Evolutionary conservation across 2,329 filamentous ascomycete species (phyloP), one percentile per base, ranked within the genome.

Genomic region (Trichophyton benhamiae): DNA sequence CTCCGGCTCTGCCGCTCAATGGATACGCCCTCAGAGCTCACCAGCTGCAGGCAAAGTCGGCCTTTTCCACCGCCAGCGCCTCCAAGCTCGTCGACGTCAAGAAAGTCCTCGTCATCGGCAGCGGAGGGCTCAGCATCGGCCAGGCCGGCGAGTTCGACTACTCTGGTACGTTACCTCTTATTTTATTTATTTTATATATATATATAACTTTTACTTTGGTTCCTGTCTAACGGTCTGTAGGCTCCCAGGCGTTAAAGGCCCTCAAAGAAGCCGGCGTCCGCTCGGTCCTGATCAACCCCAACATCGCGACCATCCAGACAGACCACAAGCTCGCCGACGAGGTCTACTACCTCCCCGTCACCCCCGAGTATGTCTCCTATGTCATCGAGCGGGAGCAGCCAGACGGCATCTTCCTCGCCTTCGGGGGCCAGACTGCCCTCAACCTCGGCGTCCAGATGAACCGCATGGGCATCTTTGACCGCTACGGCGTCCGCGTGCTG

Each of bases 91-190:
- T 96, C 58, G 84, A 96, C 73, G 91, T 97, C 66, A 95, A 95
- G 80, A 97, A 97, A 80, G 92, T 97, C 59, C 80, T 97, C 65
- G 91, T 97, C 68, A 96, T 97, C 79, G 92, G 92, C 63, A 91
- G 87, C 78, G 92, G 92, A 79, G 92, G 92, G 76, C 82, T 97
- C 68, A 90, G 89, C 74, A 97, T 97, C 83, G 92, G 92, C 66
- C 92, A 97, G 78, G 92, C 92, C 66, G 92, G 92, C 79, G 92
- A 97, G 79, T 97, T 97, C 71, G 92, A 97, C 78, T 97, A 97
- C 77, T 97, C 94, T 75, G 92, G 91, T 95, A 81, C 67, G 86
- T 81, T 15, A n/a, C 6, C 6, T 7, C 6, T 7, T 7, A 30
- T 30, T 27, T 6, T 27, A 6, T 6, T 25, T 3, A 2, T 2